Base-by-base conservation (phyloP, 306 rosid genomes). In the Rosa rugosa region DNA sequence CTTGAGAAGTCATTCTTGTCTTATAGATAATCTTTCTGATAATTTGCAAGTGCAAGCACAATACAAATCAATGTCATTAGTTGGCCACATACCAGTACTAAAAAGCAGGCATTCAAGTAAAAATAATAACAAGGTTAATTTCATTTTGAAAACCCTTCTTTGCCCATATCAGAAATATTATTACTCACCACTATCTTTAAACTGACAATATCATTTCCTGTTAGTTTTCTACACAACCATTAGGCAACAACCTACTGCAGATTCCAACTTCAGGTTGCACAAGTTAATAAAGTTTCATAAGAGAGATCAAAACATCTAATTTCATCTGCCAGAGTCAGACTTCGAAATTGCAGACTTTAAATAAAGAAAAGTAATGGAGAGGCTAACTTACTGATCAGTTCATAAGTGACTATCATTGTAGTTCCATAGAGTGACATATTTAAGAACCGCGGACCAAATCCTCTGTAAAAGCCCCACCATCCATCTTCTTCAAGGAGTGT, bases 341-440 rank as follows among this genome's bases (percentile, higher is more conserved):
- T 70, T 25, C 6, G 7, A 41, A 60, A 20, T 49, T 38, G 49
- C 40, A 75, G 77, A 72, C 54, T 31, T 73, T 44, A 27, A 66
- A 77, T 65, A 49, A 6, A n/a, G 49, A 78, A 40, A 40, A 79
- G 20, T 12, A 38, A 40, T 47, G 25, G 68, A 66, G 25, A 60
- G 67, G 44, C 42, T 9, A 73, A 79, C 97, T 77, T 88, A 93
- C 98, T 91, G 79, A 93, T 90, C 56, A 93, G 80, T 89, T 93
- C 98, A 60, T 93, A 93, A 57, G 98, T 93, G 75, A 93, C 92
- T 31, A 93, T 91, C 97, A 91, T 91, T 5, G 96, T 90, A 6
- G 98, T 91, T 84, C 97, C 96, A 67, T 91, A 93, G 56, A 93
- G 90, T 67, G 98, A 87, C 97, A 93, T 91, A 50, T 94, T 90